Percentiles rank a stretch among this genome's conserved stretches.
These are phyloP conservation scores for Dryas alaskensis DNA, from an alignment of 306 rosid species.

Conservation along the genomic window DNA sequence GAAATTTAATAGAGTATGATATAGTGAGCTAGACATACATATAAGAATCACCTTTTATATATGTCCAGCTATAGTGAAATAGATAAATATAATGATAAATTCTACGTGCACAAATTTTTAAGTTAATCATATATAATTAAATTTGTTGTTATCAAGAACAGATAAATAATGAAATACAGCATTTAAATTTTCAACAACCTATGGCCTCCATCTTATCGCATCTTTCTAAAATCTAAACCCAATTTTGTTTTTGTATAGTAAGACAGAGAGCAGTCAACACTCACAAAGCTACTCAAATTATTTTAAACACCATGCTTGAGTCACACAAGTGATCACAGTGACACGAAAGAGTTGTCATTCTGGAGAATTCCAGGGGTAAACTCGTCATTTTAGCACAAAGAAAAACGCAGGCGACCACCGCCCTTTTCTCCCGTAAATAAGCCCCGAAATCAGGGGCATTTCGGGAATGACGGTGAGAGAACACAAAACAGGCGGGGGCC, in stretches of 20 bases:
- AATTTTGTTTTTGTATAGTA: no score
- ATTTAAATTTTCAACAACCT: background rate
- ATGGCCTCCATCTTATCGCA: no score
- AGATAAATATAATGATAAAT: background rate
- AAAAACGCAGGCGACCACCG: background rate
- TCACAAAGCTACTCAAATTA: background rate
- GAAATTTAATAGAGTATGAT: no score
- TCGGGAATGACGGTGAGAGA: background rate
- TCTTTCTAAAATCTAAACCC: background rate
- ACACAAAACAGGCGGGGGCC: constrained; percentile 30
- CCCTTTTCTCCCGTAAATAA: constrained; percentile 29
- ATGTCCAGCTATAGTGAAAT: no score
- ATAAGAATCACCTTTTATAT: background rate
- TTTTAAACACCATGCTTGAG: background rate
- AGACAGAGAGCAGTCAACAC: background rate
- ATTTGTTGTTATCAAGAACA: background rate
- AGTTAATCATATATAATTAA: background rate
- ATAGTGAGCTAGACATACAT: no score
- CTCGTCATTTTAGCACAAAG: background rate
- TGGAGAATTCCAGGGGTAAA: background rate
- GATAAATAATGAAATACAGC: background rate
- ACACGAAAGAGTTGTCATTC: background rate
- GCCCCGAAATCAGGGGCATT: constrained; percentile 37
- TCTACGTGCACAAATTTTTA: background rate
- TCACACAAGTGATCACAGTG: background rate